Percentiles rank a stretch among this genome's conserved stretches.
Conservation (phyloP, 257 asterid genomes). For the Cruciata laevipes region DNA sequence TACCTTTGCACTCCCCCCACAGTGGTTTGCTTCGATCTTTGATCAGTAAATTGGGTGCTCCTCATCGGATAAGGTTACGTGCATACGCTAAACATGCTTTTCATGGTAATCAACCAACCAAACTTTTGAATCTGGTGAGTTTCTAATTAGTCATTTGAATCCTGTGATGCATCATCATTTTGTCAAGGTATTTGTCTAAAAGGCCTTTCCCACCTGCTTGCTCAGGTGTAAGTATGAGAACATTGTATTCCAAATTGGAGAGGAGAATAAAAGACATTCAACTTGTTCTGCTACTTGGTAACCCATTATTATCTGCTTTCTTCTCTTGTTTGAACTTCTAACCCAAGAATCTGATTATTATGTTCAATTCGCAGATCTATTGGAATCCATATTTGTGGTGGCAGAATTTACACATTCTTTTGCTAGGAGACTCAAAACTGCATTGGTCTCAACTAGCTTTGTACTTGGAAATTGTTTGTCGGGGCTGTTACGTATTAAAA, state of each 20-base stretch:
- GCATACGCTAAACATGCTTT: conserved; percentile 76
- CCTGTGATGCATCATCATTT: conserved; percentile 1
- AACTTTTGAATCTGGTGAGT: conserved; percentile 49
- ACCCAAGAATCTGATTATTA: not conserved
- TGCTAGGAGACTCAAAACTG: conserved; percentile 5
- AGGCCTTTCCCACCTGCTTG: conserved; percentile 12
- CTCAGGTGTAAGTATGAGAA: conserved; percentile 36
- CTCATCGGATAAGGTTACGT: conserved; percentile 55
- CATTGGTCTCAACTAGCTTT: conserved; percentile 16
- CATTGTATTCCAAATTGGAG: conserved; percentile 32
- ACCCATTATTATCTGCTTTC: conserved; percentile 13
- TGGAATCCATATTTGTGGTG: conserved; percentile 22
- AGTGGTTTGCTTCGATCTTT: conserved; percentile 86
- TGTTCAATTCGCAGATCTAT: conserved; percentile 13
- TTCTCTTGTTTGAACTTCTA: not conserved
- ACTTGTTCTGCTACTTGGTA: conserved; percentile 55
- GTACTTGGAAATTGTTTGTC: conserved; percentile 7
- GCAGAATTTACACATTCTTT: conserved; percentile 12
- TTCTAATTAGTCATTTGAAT: not conserved
- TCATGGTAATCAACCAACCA: conserved; percentile 40
- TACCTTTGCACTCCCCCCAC: conserved; percentile 8
- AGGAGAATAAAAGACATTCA: conserved; percentile 42
- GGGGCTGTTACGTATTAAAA: not conserved
- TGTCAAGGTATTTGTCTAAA: conserved; percentile 4
- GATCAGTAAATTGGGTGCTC: conserved; percentile 83